Conservation (phyloP, 2,329 filamentous ascomycete species). For the Fusarium sublunatum region DNA sequence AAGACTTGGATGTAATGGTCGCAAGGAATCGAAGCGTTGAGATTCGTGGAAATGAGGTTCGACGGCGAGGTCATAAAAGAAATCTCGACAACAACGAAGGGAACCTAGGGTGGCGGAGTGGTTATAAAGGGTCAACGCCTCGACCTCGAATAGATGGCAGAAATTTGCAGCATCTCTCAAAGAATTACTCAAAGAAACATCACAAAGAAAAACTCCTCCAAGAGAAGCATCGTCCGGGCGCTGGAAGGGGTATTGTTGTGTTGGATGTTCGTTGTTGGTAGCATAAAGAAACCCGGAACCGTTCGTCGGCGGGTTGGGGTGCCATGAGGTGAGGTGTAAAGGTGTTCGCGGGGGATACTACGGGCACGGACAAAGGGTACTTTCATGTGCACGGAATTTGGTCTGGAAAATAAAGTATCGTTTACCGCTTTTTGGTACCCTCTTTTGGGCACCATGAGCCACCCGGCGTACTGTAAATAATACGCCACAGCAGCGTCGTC, state of each 20-base stretch:
- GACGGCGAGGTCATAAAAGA: conserved; percentile 9
- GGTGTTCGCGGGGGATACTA: conserved; percentile 39
- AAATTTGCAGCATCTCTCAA: conserved; percentile 34
- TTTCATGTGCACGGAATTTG: not conserved
- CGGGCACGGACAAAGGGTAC: conserved; percentile 14
- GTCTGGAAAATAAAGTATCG: conserved; percentile 10
- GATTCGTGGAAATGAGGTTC: conserved; percentile 3
- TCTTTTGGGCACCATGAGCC: conserved; percentile 31
- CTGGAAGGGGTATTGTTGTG: conserved; percentile 1
- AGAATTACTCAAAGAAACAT: conserved; percentile 17
- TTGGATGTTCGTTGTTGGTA: conserved; percentile 29
- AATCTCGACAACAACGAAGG: conserved; percentile 23
- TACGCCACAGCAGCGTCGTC: conserved; percentile 43
- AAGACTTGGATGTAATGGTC: conserved; percentile 5
- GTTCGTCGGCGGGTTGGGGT: conserved; percentile 29
- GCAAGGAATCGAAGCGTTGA: conserved; percentile 2
- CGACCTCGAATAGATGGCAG: conserved; percentile 16
- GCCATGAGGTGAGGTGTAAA: conserved; percentile 29
- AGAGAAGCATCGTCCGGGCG: conserved; percentile 23
- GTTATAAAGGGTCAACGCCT: conserved; percentile 35
- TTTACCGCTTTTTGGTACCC: conserved; percentile 17
- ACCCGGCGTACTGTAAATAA: conserved; percentile 27
- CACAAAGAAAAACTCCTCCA: conserved; percentile 21
- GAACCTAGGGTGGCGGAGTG: conserved; percentile 35
- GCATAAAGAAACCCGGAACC: conserved; percentile 26